phyloP scores from a whole-genome alignment of 345 rosid species.

The Sisymbrium irio region DNA sequence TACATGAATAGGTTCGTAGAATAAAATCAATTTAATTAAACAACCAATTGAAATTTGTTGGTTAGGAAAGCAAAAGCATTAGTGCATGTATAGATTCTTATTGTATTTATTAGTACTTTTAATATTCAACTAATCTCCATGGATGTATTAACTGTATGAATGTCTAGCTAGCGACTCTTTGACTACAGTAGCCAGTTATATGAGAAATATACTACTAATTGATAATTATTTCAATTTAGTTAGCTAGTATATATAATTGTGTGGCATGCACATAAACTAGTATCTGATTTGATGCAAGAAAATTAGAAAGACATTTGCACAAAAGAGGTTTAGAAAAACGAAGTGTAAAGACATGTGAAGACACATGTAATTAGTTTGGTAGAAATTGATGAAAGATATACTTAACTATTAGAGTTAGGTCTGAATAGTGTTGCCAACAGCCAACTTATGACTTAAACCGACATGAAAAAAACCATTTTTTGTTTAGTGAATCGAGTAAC shows the following conservation, averaged over 20 bases:
- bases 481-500: neutral
- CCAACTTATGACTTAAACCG: conserved; percentile 10
- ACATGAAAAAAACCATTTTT: neutral
- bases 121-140: neutral
- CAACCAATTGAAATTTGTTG: conserved; percentile 6
- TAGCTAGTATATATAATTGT: neutral
- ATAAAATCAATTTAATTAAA: neutral
- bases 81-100: neutral
- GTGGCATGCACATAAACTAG: conserved; percentile 8
- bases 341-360: conserved; percentile 16
- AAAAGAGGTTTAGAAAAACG: neutral
- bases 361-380: conserved; percentile 31
- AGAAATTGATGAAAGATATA: conserved; percentile 21
- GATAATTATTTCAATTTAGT: neutral
- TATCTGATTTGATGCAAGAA: neutral
- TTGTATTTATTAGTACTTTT: neutral
- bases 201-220: neutral
- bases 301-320: too few relatives aligned
- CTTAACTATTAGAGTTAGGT: conserved; percentile 34
- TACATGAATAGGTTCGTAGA: neutral
- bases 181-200: neutral
- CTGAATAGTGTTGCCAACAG: conserved; percentile 7
- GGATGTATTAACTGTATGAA: neutral
- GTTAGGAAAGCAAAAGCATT: neutral
- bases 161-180: neutral